Percentiles rank a stretch among this genome's conserved stretches.
phyloP scores from a whole-genome alignment of 352 stramenopile genomes.

The Phytophthora podocarpi region DNA sequence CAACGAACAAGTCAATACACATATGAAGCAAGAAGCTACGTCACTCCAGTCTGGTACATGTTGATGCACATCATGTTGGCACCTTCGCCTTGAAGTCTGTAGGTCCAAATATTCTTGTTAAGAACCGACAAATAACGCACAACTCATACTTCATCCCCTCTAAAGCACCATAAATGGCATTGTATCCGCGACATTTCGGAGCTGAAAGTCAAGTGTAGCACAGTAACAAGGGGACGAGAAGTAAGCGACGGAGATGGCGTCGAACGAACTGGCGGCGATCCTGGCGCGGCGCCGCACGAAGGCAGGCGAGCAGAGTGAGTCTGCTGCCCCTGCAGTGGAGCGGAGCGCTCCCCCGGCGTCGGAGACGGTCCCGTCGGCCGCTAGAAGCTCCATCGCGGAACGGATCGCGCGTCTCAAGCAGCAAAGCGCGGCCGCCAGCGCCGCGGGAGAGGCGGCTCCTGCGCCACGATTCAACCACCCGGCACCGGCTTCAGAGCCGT shows the following conservation, averaged over 20 bases:
- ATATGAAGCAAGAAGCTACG: slow-evolving; percentile 19
- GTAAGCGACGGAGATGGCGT: slow-evolving; percentile 56
- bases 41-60: neutral
- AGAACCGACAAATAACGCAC: neutral
- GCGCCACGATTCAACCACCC: slow-evolving; percentile 36
- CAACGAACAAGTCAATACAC: slow-evolving; percentile 21
- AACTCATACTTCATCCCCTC: neutral
- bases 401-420: slow-evolving; percentile 77
- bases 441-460: slow-evolving; percentile 25
- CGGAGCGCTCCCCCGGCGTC: slow-evolving; percentile 17
- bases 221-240: slow-evolving; percentile 35
- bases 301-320: slow-evolving; percentile 48
- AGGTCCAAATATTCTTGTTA: slow-evolving; percentile 10
- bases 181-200: slow-evolving; percentile 21
- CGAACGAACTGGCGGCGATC: slow-evolving; percentile 85
- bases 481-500: slow-evolving; percentile 10
- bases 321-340: slow-evolving; percentile 36
- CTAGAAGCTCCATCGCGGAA: slow-evolving; percentile 70
- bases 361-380: slow-evolving; percentile 20
- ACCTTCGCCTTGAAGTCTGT: slow-evolving; percentile 9
- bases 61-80: slow-evolving; percentile 6
- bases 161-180: neutral
- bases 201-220: slow-evolving; percentile 11
- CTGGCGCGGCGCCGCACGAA: slow-evolving; percentile 79
- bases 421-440: slow-evolving; percentile 55